Percentiles rank a stretch among this genome's conserved stretches.
These are phyloP conservation scores for Azolla pinnata DNA, from an alignment of 75 land plant genomes.

Conservation along the genomic window DNA sequence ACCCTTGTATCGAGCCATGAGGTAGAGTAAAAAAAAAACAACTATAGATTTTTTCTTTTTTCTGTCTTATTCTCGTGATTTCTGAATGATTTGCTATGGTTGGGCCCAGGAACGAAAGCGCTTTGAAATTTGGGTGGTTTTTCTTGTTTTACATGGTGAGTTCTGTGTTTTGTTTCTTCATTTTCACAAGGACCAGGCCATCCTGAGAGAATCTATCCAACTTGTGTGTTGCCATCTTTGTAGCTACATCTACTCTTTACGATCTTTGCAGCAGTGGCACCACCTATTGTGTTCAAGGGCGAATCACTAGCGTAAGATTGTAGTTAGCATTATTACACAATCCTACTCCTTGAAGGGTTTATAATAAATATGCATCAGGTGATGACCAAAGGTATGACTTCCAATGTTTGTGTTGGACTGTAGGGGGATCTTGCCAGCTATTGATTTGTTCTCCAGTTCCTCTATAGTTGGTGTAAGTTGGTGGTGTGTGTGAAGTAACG, in stretches of 20 bases:
- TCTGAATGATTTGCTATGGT: not conserved
- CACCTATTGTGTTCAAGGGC: conserved; percentile 90
- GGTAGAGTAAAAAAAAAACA: too few relatives aligned
- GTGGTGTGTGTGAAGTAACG: too few relatives aligned
- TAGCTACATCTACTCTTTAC: conserved; percentile 81
- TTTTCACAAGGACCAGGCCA: too few relatives aligned
- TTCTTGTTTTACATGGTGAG: conserved; percentile 67
- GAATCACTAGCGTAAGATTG: conserved; percentile 90
- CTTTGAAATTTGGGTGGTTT: conserved; percentile 81
- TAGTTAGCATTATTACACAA: too few relatives aligned
- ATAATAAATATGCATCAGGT: too few relatives aligned
- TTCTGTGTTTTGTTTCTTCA: too few relatives aligned
- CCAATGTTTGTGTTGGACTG: not conserved
- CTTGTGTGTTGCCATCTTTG: conserved; percentile 4
- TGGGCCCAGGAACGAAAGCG: conserved; percentile 68
- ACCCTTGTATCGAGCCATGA: conserved; percentile 91
- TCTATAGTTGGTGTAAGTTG: conserved; percentile 66
- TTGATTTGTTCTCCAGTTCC: conserved; percentile 47
- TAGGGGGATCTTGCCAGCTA: conserved; percentile 83
- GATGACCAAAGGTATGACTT: too few relatives aligned
- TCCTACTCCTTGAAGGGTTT: too few relatives aligned
- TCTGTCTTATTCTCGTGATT: not conserved
- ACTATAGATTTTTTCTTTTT: not conserved
- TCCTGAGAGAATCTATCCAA: not conserved
- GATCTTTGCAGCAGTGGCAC: conserved; percentile 85